Conservation (phyloP, 108 stramenopile species). For the Bacterosira constricta region DNA sequence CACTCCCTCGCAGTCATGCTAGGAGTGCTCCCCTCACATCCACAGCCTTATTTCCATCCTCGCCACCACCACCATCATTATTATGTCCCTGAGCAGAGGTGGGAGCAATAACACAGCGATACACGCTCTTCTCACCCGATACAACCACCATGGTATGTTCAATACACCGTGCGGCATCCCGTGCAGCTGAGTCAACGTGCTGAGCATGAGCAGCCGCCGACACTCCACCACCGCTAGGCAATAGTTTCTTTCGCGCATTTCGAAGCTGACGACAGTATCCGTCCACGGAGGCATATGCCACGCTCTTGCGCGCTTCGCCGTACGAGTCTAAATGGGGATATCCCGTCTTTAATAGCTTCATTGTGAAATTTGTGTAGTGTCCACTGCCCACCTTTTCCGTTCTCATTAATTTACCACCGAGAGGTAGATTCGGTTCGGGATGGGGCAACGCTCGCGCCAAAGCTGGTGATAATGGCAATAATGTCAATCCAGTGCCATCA, state of each 20-base stretch:
- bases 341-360: slow-evolving; percentile 60
- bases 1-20: slow-evolving; percentile 12
- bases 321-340: slow-evolving; percentile 86
- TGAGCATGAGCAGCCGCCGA: slow-evolving; percentile 19
- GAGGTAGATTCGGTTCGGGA: slow-evolving; percentile 57
- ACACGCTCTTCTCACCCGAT: slow-evolving; percentile 76
- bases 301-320: slow-evolving; percentile 74
- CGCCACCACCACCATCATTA: not conserved
- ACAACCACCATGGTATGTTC: slow-evolving; percentile 89
- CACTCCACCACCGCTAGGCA: not conserved
- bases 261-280: slow-evolving; percentile 72
- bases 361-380: slow-evolving; percentile 61
- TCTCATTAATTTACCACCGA: slow-evolving; percentile 63
- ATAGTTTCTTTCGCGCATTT: slow-evolving; percentile 64
- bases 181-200: slow-evolving; percentile 73
- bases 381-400: slow-evolving; percentile 88
- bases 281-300: slow-evolving; percentile 71
- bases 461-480: not conserved
- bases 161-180: slow-evolving; percentile 86
- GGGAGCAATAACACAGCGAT: slow-evolving; percentile 75
- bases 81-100: slow-evolving; percentile 10
- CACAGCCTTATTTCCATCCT: slow-evolving; percentile 55
- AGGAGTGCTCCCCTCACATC: slow-evolving; percentile 32
- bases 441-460: slow-evolving; percentile 21
- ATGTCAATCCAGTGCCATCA: slow-evolving; percentile 52